Conservation (phyloP, 75 land plant species). For the Cunninghamia lanceolata region DNA sequence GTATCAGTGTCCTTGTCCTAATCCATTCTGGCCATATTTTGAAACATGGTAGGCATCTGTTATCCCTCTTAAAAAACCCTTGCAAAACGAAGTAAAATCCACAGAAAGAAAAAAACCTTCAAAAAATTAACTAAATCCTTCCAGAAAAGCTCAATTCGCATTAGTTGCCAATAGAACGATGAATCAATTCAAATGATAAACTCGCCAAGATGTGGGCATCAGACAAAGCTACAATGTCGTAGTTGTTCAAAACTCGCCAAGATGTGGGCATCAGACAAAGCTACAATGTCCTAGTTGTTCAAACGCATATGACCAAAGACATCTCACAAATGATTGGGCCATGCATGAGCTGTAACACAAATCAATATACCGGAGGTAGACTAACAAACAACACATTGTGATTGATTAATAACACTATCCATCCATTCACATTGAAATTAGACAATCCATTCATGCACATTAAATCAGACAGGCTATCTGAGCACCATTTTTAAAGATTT, state of each 20-base stretch:
- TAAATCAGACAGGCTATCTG: neutral
- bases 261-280: constrained; percentile 94
- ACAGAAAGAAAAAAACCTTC: too few relatives aligned
- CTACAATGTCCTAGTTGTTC: constrained; percentile 83
- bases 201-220: constrained; percentile 52
- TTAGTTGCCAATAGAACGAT: neutral
- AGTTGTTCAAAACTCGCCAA: constrained; percentile 68
- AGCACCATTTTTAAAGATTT: neutral
- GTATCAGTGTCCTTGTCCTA: constrained; percentile 44
- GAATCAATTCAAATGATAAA: neutral
- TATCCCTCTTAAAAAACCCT: constrained; percentile 17
- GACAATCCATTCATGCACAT: neutral
- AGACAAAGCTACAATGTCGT: constrained; percentile 95
- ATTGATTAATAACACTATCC: neutral
- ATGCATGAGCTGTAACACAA: constrained; percentile 24
- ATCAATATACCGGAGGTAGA: neutral
- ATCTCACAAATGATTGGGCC: constrained; percentile 71
- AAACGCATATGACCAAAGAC: constrained; percentile 84
- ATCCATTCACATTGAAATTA: neutral
- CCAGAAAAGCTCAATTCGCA: too few relatives aligned
- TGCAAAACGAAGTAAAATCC: too few relatives aligned
- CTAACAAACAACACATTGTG: neutral
- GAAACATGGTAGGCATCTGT: constrained; percentile 61
- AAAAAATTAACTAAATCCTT: too few relatives aligned
- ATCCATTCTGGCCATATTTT: constrained; percentile 65